phyloP scores from a whole-genome alignment of 2,329 filamentous ascomycete genomes.

The Botrytis elliptica region DNA sequence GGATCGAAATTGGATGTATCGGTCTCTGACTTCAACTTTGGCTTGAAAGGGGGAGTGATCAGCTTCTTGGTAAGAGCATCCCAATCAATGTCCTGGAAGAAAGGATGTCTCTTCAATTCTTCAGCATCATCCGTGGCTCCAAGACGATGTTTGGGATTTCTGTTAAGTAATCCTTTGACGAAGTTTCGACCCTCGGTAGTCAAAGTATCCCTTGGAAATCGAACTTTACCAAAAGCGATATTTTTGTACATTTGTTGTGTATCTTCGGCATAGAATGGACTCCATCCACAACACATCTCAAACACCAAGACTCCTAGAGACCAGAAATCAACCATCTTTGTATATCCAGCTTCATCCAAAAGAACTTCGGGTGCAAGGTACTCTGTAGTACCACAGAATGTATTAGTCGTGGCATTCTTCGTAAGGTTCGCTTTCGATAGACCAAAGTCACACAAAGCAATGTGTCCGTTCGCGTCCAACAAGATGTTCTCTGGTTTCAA shows the following conservation, averaged over 20 bases:
- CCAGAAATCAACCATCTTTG: conserved; percentile 99
- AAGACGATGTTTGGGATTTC: conserved; percentile 92
- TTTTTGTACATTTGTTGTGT: conserved; percentile 99
- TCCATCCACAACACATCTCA: conserved; percentile 99
- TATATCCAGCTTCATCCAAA: conserved; percentile 94
- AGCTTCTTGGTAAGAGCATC: conserved; percentile 82
- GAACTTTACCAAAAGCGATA: conserved; percentile 97
- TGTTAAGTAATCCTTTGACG: conserved; percentile 94
- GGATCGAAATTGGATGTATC: conserved; percentile 99
- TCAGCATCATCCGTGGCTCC: conserved; percentile 89
- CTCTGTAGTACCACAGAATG: conserved; percentile 97
- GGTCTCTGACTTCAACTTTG: conserved; percentile 90
- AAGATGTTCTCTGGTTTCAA: conserved; percentile 97
- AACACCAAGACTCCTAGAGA: conserved; percentile 96
- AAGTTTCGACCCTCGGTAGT: conserved; percentile 96
- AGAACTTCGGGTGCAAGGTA: conserved; percentile 95
- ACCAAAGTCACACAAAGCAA: conserved; percentile 95
- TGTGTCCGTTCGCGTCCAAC: conserved; percentile 94
- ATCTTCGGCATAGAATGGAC: conserved; percentile 97
- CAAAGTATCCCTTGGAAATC: conserved; percentile 91
- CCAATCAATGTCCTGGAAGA: conserved; percentile 96
- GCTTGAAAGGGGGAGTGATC: conserved; percentile 95
- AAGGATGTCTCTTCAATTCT: conserved; percentile 89
- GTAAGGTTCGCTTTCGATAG: conserved; percentile 96
- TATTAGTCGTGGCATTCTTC: conserved; percentile 97